These are phyloP conservation scores for Perkinsus olseni DNA, from an alignment of 169 alveolate genomes.

Conservation along the genomic window DNA sequence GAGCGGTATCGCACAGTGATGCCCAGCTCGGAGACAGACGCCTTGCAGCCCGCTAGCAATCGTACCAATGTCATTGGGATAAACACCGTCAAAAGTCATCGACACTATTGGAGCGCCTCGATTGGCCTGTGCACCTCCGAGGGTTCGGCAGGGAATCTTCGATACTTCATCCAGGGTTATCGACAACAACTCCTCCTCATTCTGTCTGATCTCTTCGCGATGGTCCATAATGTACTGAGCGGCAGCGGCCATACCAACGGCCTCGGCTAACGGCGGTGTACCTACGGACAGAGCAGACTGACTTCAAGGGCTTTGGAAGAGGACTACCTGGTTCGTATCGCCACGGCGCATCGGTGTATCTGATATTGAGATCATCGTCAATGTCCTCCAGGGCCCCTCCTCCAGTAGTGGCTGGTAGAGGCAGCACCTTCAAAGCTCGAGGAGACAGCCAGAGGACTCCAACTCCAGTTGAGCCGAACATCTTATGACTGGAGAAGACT, in stretches of 20 bases:
- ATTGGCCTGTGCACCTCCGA: not conserved
- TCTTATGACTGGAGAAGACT: not conserved
- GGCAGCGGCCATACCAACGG: not conserved
- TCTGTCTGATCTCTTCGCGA: not conserved
- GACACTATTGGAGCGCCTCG: not conserved
- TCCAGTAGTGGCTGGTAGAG: not conserved
- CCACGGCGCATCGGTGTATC: not conserved
- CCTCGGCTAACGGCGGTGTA: not conserved
- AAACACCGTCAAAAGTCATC: not conserved
- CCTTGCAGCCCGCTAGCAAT: not conserved
- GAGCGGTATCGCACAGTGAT: not conserved
- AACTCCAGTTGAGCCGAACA: not conserved
- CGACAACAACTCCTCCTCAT: not conserved
- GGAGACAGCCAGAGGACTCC: not conserved
- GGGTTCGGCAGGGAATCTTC: not conserved
- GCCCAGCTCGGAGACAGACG: not conserved
- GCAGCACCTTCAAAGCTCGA: not conserved
- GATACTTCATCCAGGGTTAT: not conserved
- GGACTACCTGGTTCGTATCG: not conserved
- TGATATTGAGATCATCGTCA: not conserved
- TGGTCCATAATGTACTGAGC: not conserved
- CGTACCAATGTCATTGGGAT: not conserved
- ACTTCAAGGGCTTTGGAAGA: not conserved
- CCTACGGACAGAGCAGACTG: not conserved
- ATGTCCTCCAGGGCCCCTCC: not conserved